These are phyloP conservation scores for Rutstroemia sp. DNA, from an alignment of 2,329 filamentous ascomycete species.

Conservation along the genomic window DNA sequence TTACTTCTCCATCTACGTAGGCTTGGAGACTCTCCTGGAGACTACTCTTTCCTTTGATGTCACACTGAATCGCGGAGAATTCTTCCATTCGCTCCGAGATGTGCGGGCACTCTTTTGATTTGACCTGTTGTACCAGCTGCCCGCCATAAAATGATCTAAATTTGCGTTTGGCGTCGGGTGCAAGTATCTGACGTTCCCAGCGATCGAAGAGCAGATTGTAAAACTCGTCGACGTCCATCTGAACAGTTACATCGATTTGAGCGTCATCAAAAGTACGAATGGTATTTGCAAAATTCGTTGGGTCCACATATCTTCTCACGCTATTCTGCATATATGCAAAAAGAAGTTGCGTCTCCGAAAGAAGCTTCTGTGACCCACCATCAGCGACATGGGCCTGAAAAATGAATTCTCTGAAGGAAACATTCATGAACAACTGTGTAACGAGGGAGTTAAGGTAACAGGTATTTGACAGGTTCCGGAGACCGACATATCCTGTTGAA, in stretches of 20 bases:
- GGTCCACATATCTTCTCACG: constrained; percentile 65
- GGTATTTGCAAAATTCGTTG: constrained; percentile 61
- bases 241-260: constrained; percentile 75
- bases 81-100: constrained; percentile 85
- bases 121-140: constrained; percentile 87
- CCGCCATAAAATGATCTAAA: constrained; percentile 87
- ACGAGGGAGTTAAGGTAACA: constrained; percentile 95
- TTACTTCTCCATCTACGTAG: constrained; percentile 93
- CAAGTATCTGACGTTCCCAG: constrained; percentile 74
- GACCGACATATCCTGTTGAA: constrained; percentile 73
- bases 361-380: constrained; percentile 54
- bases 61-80: constrained; percentile 91
- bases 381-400: constrained; percentile 53
- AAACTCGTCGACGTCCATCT: constrained; percentile 99
- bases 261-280: constrained; percentile 79
- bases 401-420: constrained; percentile 79
- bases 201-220: constrained; percentile 90
- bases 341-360: constrained; percentile 70
- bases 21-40: constrained; percentile 84
- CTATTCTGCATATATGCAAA: constrained; percentile 85
- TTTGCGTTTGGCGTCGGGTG: constrained; percentile 57
- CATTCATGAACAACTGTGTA: constrained; percentile 94
- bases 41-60: constrained; percentile 84
- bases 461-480: constrained; percentile 90
- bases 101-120: constrained; percentile 88